A percentile compares a stretch with the other conserved stretches of the same genome.
Conservation (phyloP, 306 rosid species). For the Cicer cuneatum region DNA sequence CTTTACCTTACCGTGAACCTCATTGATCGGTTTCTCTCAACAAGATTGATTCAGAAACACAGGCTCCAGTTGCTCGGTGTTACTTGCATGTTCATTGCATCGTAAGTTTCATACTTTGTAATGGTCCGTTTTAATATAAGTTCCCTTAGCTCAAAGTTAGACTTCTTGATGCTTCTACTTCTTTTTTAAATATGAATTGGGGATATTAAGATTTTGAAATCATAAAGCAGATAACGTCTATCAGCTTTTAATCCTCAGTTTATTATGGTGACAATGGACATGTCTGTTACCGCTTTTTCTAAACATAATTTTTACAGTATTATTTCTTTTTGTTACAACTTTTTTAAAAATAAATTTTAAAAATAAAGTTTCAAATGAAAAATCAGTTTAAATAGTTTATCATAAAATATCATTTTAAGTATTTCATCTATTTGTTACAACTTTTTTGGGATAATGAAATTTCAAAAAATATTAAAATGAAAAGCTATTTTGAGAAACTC, state of each 20-base stretch:
- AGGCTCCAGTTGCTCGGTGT: conserved; percentile 88
- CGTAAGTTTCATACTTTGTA: conserved; percentile 65
- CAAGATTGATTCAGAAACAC: conserved; percentile 61
- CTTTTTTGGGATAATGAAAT: no score
- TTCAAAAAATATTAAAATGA: no score
- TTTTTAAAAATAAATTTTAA: no score
- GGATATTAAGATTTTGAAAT: conserved; percentile 17
- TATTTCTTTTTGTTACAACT: no score
- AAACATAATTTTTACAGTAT: no score
- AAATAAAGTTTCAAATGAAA: no score
- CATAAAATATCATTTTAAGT: no score
- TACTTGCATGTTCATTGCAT: conserved; percentile 85
- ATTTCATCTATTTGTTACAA: no score
- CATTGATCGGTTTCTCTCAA: conserved; percentile 87
- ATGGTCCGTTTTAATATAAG: conserved; percentile 15
- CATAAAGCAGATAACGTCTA: conserved; percentile 5
- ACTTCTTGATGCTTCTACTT: conserved; percentile 1
- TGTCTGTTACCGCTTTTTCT: no score
- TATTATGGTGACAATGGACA: not conserved
- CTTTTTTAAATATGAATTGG: conserved; percentile 17
- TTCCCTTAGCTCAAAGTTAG: conserved; percentile 15
- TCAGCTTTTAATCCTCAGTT: conserved; percentile 16
- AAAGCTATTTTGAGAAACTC: no score
- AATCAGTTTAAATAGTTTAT: no score
- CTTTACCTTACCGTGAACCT: conserved; percentile 85